Base-by-base conservation (phyloP, 768 basidiomycete genomes). In the Trametes cingulata region DNA sequence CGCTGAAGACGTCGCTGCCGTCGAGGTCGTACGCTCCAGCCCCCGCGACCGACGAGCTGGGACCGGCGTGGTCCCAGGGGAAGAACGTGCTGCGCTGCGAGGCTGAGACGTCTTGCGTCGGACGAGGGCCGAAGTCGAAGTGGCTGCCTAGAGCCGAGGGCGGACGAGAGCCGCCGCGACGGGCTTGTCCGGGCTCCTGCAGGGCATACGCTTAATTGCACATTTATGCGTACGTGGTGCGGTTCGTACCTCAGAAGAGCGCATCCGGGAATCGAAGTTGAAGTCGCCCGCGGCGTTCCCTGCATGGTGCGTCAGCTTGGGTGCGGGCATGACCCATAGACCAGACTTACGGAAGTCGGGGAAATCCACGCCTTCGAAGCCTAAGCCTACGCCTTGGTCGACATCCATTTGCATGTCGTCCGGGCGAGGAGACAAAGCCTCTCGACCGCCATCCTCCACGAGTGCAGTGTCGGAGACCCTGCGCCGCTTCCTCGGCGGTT, bases 151-250 rank as follows among this genome's bases (percentile, higher is more conserved):
- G 60, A 9, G 78, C 67, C 41, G 83, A 85, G 14, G 78, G 78
- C 13, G 83, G 80, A 19, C 82, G 80, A 45, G 91, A 90, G 35
- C 75, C 76, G 35, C 75, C 76, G n/a, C 78, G 83, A 64, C 91
- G 90, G n/a, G 80, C 90, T 85, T 90, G 88, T 29, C 89, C 91
- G 47, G 91, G 91, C 75, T 92, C 90, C 91, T 57, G 43, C n/a
- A 20, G 19, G 9, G 12, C 4, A 33, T 48, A 19, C 14, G 29
- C 9, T 52, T 37, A 48, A n/a, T n/a, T n/a, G 29, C 25, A 33
- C 20, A 47, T 40, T 47, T 20, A 15, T 17, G 24, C 25, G 60
- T 12, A 25, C 35, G n/a, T 19, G 14, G 17, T 4, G 15, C 29
- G 6, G 14, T 41, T 47, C 66, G 41, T 67, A 81, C 88, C 78